Evolutionary conservation across 129 eudicot species (phyloP).

Genomic region (Lonicera japonica): DNA sequence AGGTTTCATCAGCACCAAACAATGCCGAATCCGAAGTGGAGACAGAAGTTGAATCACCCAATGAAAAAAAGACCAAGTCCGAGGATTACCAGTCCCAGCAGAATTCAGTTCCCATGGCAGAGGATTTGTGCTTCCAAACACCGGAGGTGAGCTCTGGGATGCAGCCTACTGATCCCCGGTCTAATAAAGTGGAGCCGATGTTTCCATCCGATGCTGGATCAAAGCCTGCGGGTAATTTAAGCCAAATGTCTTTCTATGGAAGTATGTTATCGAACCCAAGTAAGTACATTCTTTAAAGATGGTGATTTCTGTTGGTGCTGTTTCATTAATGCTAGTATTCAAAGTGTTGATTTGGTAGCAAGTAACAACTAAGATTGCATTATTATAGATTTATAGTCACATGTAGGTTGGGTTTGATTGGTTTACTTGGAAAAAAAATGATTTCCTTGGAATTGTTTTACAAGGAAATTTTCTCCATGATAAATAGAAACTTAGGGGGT

Average conservation of each 20-base stretch:
- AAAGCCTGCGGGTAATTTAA: constrained; percentile 38
- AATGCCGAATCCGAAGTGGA: constrained; percentile 81
- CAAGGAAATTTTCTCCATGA: no score
- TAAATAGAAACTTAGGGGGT: no score
- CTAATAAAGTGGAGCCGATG: constrained; percentile 61
- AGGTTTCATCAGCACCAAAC: constrained; percentile 52
- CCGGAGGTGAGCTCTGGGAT: constrained; percentile 6
- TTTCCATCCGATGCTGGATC: constrained; percentile 49
- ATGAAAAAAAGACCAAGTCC: constrained; percentile 51
- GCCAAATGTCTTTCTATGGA: constrained; percentile 78
- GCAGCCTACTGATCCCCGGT: constrained; percentile 25
- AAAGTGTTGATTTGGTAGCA: no score
- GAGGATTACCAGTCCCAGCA: constrained; percentile 50
- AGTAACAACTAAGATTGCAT: no score
- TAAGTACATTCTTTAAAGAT: constrained; percentile 22
- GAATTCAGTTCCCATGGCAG: constrained; percentile 30
- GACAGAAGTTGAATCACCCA: constrained; percentile 83
- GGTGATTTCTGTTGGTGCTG: not conserved
- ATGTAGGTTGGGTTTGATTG: no score
- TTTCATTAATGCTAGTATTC: no score
- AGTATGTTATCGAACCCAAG: constrained; percentile 71
- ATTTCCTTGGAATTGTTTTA: no score
- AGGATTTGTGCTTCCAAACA: constrained; percentile 62
- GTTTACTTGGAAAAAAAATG: no score
- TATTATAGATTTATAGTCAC: no score